Percentiles rank a stretch among this genome's conserved stretches.
Conservation (phyloP, 805 yeast species). For the Schwanniomyces yamadae region DNA sequence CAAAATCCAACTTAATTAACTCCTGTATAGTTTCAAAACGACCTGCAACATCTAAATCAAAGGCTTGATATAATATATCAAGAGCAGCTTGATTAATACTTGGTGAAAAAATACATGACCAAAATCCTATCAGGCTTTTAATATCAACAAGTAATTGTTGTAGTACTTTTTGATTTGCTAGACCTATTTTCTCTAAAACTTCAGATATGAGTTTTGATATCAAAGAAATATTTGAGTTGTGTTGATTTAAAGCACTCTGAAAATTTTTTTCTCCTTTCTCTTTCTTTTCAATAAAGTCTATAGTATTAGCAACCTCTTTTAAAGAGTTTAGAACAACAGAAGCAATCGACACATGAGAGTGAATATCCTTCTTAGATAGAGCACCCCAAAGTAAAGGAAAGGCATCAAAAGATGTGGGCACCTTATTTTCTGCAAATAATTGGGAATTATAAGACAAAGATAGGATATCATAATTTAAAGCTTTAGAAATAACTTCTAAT, state of each 20-base stretch:
- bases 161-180: slow-evolving; percentile 27
- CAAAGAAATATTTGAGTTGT: slow-evolving; percentile 26
- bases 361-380: slow-evolving; percentile 14
- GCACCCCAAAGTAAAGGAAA: slow-evolving; percentile 33
- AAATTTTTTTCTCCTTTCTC: slow-evolving; percentile 16
- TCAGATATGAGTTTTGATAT: slow-evolving; percentile 19
- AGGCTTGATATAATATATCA: slow-evolving; percentile 70
- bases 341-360: slow-evolving; percentile 12
- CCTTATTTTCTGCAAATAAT: slow-evolving; percentile 15
- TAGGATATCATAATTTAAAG: slow-evolving; percentile 48
- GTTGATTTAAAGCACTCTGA: slow-evolving; percentile 26
- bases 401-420: slow-evolving; percentile 31
- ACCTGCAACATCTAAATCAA: slow-evolving; percentile 62
- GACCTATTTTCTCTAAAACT: slow-evolving; percentile 31
- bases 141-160: slow-evolving; percentile 20
- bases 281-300: slow-evolving; percentile 25
- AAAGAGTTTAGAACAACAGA: slow-evolving; percentile 15
- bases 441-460: slow-evolving; percentile 28
- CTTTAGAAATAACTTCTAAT: slow-evolving; percentile 31
- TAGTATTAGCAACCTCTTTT: slow-evolving; percentile 14
- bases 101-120: slow-evolving; percentile 74
- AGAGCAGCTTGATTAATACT: slow-evolving; percentile 67
- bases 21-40: slow-evolving; percentile 71
- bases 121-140: slow-evolving; percentile 56
- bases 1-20: slow-evolving; percentile 44